Evolutionary conservation across 176 grass and related monocot genomes (phyloP).

Genomic region (Eleusine coracana): DNA sequence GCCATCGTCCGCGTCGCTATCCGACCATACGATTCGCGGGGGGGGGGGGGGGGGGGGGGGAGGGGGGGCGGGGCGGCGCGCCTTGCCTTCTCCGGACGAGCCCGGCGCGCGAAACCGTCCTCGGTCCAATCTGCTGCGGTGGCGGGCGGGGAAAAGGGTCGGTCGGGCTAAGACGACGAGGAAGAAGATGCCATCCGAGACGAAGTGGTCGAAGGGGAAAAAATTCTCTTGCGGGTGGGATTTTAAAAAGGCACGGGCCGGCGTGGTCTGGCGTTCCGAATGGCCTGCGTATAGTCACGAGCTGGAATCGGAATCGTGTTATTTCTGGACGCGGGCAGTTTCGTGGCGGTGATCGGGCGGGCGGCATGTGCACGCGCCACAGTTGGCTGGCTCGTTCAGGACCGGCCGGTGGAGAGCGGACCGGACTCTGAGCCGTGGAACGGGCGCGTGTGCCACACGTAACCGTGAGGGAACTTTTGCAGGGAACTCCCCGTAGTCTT

Average conservation of each 20-base stretch:
- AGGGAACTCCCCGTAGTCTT: fast-evolving
- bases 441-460: constrained; percentile 40
- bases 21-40: constrained; percentile 51
- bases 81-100: constrained; percentile 23
- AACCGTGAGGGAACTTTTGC: constrained; percentile 2
- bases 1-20: constrained; percentile 49
- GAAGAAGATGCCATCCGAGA: constrained; percentile 40
- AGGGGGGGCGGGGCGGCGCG: not conserved
- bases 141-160: not conserved
- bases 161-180: not conserved
- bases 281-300: not conserved
- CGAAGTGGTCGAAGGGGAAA: constrained; percentile 44
- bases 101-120: not conserved
- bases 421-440: not conserved
- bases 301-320: not conserved
- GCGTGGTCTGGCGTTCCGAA: not conserved
- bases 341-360: constrained; percentile 13
- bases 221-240: constrained; percentile 5
- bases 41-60: too few relatives aligned
- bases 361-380: constrained; percentile 43
- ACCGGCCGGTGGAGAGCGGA: not conserved
- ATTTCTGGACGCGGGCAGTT: constrained; percentile 26
- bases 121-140: constrained; percentile 23
- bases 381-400: constrained; percentile 5
- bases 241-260: constrained; percentile 34